Conservation (phyloP, 768 basidiomycete genomes). For the Amanita rimosa region DNA sequence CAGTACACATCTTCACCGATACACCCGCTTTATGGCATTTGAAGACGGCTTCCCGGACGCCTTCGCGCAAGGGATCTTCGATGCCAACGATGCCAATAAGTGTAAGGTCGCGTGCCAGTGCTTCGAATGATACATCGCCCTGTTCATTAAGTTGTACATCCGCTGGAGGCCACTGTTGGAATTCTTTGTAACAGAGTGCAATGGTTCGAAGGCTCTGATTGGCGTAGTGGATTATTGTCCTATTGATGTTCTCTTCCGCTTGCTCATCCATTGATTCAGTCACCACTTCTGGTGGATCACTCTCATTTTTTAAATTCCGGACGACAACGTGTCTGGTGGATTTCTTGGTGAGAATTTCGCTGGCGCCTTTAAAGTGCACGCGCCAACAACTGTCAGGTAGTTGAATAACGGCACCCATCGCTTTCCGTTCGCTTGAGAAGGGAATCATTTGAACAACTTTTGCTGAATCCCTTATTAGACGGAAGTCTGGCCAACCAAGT, state of each 20-base stretch:
- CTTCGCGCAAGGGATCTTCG: conserved; percentile 88
- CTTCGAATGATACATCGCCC: conserved; percentile 56
- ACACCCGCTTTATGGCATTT: conserved; percentile 88
- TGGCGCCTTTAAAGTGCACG: conserved; percentile 85
- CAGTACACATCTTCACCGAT: conserved; percentile 95
- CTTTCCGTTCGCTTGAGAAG: conserved; percentile 88
- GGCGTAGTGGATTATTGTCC: conserved; percentile 96
- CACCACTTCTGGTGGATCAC: conserved; percentile 27
- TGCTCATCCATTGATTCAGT: conserved; percentile 52
- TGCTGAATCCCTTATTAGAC: conserved; percentile 46
- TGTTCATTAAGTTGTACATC: conserved; percentile 26
- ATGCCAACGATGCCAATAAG: conserved; percentile 90
- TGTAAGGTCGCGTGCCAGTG: conserved; percentile 61
- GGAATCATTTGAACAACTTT: conserved; percentile 80
- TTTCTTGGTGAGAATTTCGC: conserved; percentile 79
- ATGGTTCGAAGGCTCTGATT: conserved; percentile 94
- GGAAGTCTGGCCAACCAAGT: conserved; percentile 67
- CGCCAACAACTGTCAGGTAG: conserved; percentile 44
- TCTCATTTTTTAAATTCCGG: conserved; percentile 9
- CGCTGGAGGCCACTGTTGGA: conserved; percentile 74
- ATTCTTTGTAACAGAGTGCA: conserved; percentile 87
- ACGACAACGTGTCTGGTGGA: conserved; percentile 72
- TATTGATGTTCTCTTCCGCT: conserved; percentile 71
- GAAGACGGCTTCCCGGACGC: conserved; percentile 81
- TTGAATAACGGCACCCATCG: conserved; percentile 85